These are phyloP conservation scores for Talaromyces wortmannii DNA, from an alignment of 495 filamentous ascomycete genomes.

Conservation along the genomic window DNA sequence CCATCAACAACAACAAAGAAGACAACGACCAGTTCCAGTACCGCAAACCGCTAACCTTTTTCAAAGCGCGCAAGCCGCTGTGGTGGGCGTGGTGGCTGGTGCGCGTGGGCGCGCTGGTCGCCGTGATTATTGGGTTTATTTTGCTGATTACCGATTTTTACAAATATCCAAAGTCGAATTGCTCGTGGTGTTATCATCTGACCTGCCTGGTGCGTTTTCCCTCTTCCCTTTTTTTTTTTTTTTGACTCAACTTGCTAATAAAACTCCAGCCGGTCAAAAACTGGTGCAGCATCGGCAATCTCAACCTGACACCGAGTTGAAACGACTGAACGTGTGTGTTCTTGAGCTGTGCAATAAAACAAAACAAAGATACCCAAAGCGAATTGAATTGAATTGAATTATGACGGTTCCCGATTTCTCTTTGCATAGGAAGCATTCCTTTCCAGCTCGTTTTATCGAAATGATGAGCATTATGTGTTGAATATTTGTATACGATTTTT, in stretches of 20 bases:
- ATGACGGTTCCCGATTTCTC: no score
- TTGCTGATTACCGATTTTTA: slow-evolving; percentile 87
- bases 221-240: neutral
- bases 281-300: slow-evolving; percentile 69
- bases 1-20: slow-evolving; percentile 18
- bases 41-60: slow-evolving; percentile 66
- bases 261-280: slow-evolving; percentile 56
- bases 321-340: neutral
- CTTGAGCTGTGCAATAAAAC: neutral
- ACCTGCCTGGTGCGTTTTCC: slow-evolving; percentile 77
- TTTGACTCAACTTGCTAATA: slow-evolving; percentile 13
- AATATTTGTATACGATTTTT: no score
- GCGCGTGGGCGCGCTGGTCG: slow-evolving; percentile 69
- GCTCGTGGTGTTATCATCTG: slow-evolving; percentile 88
- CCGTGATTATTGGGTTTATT: slow-evolving; percentile 74
- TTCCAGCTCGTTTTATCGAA: no score
- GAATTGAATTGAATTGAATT: no score
- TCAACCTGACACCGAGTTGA: slow-evolving; percentile 20
- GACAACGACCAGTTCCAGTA: slow-evolving; percentile 36
- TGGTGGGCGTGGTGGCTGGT: slow-evolving; percentile 99
- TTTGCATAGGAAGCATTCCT: neutral
- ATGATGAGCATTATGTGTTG: no score
- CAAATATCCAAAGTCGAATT: slow-evolving; percentile 59
- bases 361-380: neutral
- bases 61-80: slow-evolving; percentile 81